Percentiles rank a stretch among this genome's conserved stretches.
These are phyloP conservation scores for Coemansia guatemalensis DNA, from an alignment of 192 early-diverging fungal genomes.

Conservation along the genomic window DNA sequence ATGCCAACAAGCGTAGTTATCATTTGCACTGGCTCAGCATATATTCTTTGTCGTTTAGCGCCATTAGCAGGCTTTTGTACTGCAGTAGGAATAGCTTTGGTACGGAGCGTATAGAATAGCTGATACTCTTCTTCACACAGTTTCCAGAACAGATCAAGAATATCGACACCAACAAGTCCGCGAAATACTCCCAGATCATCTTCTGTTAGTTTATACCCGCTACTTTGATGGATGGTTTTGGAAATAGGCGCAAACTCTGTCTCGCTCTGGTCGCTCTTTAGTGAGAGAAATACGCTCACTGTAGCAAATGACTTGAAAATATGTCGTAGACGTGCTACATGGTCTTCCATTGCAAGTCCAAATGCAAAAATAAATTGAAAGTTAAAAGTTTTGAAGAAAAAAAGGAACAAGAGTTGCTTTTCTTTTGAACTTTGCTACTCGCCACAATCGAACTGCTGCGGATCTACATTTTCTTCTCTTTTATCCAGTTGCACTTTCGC, in stretches of 20 bases:
- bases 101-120: not conserved
- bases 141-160: conserved; percentile 18
- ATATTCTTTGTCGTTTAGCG: not conserved
- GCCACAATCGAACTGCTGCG: too few relatives aligned
- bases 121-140: not conserved
- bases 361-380: not conserved
- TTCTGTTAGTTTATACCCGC: not conserved
- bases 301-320: conserved; percentile 29
- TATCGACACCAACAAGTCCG: conserved; percentile 15
- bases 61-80: not conserved
- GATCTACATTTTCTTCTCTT: too few relatives aligned
- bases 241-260: conserved; percentile 9
- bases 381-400: not conserved
- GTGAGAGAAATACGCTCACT: conserved; percentile 20
- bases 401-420: not conserved
- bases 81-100: not conserved
- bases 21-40: not conserved
- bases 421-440: too few relatives aligned
- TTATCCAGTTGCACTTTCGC: too few relatives aligned
- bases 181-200: conserved; percentile 22
- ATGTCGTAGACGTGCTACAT: not conserved
- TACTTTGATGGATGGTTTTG: conserved; percentile 4
- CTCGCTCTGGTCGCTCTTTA: conserved; percentile 1
- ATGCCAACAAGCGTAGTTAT: conserved; percentile 6
- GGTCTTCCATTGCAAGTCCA: not conserved